Evolutionary conservation across 179 eudicot genomes (phyloP), one percentile per base, ranked within the genome.

Genomic region (Heliamphora pulchella): DNA sequence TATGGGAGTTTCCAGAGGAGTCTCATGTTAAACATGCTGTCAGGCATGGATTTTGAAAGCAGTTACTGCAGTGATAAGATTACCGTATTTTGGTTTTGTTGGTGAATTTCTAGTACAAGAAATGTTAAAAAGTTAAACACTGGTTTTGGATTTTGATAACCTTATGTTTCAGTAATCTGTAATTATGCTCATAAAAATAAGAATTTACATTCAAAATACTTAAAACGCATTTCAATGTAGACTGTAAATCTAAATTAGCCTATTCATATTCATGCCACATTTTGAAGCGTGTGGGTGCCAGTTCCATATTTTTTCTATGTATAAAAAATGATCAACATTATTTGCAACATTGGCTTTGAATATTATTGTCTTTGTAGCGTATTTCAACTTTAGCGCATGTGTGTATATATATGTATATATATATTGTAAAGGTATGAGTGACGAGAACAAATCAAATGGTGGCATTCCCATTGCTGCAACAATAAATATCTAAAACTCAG

Each of bases 21-120:
- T n/a, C 20, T 63, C 67, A 63, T 63, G 67, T 31, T 63, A 31
- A 63, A 63, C 67, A 63, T 63, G 66, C 66, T n/a, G 31, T n/a
- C 66, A 17, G 31, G 39, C 65, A 62, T 62, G 66, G 31, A 18
- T 62, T 22, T 62, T 4, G 15, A 14, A 10, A 0, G 58, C 58
- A 54, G 8, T 8, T 4, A 15, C n/a, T 63, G 22, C 4, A 8
- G 8, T 3, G 20, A 6, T 62, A 62, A 18, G 9, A 63, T 39
- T 62, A 18, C 10, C 10, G 68, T 64, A 13, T 64, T 31, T 31
- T 31, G 31, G 31, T 31, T 31, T 31, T 31, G 31, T 31, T 31
- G 31, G 68, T 1, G 8, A 64, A 18, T 22, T 64, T 64, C 4
- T 64, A 20, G 31, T 20, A 41, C 68, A 22, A 64, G 68, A 64